Evolutionary conservation across 2,329 filamentous ascomycete genomes (phyloP), one percentile per base, ranked within the genome.

Genomic region (Beauveria varroae): DNA sequence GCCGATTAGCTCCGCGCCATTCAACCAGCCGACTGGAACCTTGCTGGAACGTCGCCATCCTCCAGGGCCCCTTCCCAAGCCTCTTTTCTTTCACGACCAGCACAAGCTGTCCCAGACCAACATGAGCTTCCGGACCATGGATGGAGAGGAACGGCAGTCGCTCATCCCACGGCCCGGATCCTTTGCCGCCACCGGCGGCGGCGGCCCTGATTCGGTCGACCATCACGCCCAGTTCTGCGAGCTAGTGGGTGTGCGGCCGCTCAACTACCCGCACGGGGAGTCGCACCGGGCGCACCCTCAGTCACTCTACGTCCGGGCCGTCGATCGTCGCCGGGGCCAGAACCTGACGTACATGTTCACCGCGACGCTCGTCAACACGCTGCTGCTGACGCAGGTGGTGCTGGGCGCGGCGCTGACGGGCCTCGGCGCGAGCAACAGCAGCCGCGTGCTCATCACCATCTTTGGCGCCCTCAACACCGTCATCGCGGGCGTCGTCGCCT

Each of bases 381-480:
- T 66, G 57, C 60, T 67, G 28, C 60, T 66, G 8, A 58, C 59
- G 20, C 66, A 67, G 57, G 61, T 67, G 6, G 64, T 67, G 12
- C 64, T 67, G 40, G 66, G 66, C 47, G 66, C 66, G 2, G 60
- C 65, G 14, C 54, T 67, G 43, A 67, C 66, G 28, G 66, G 63
- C n/a, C 64, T 67, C n/a, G 66, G 50, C 41, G 65, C 66, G 40
- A 64, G 63, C 41, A 44, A 64, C 58, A 65, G 64, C 62, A 64
- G 55, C 58, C 57, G 63, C 20, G 30, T 66, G 47, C 57, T 66
- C 55, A 65, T 67, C 61, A 66, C 66, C 40, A 54, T 62, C 24
- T 67, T 67, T 43, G 66, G 66, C 20, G 66, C 65, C 14, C 59
- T 64, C 62, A 67, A 67, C 62, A 67, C 66, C 53, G 63, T 67